A percentile compares a stretch with the other conserved stretches of the same genome.
Conservation (phyloP, 306 rosid genomes). For the Sesbania bispinosa region DNA sequence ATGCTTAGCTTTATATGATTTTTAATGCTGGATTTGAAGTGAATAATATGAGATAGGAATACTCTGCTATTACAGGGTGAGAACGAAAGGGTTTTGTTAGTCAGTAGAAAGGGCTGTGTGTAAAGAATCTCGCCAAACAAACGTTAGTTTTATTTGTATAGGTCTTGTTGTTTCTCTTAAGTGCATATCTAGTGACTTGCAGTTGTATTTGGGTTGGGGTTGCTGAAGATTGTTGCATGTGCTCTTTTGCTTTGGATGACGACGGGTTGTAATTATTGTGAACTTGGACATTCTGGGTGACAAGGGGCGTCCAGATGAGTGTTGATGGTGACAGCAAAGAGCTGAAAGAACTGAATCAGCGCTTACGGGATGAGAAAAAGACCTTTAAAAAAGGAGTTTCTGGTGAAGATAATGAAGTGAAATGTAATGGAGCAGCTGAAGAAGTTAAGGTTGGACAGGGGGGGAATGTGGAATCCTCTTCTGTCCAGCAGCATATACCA, state of each 20-base stretch:
- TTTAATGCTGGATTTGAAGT: slow-evolving; percentile 7
- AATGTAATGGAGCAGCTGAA: slow-evolving; percentile 38
- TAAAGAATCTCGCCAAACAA: neutral
- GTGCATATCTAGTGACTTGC: slow-evolving; percentile 16
- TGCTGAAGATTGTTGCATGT: slow-evolving; percentile 27
- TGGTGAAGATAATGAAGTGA: slow-evolving; percentile 43
- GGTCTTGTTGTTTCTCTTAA: neutral
- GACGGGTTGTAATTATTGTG: slow-evolving; percentile 34
- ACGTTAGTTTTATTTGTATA: slow-evolving; percentile 5
- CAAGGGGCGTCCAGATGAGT: slow-evolving; percentile 55
- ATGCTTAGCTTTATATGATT: slow-evolving; percentile 1
- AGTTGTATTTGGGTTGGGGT: slow-evolving; percentile 33
- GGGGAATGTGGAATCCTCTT: slow-evolving; percentile 38
- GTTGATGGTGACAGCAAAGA: slow-evolving; percentile 43
- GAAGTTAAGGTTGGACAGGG: slow-evolving; percentile 48
- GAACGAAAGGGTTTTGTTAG: no score
- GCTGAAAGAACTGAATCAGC: slow-evolving; percentile 32
- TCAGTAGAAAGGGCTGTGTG: slow-evolving; percentile 5
- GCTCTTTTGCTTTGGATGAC: slow-evolving; percentile 36
- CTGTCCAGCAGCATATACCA: slow-evolving; percentile 37
- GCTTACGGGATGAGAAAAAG: slow-evolving; percentile 38
- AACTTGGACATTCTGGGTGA: slow-evolving; percentile 44
- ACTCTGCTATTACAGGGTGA: slow-evolving; percentile 35
- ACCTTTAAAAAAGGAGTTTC: slow-evolving; percentile 31
- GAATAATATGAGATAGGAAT: neutral